Conservation (phyloP, 2,329 filamentous ascomycete genomes). For the Arthrobotrys entomopaga region DNA sequence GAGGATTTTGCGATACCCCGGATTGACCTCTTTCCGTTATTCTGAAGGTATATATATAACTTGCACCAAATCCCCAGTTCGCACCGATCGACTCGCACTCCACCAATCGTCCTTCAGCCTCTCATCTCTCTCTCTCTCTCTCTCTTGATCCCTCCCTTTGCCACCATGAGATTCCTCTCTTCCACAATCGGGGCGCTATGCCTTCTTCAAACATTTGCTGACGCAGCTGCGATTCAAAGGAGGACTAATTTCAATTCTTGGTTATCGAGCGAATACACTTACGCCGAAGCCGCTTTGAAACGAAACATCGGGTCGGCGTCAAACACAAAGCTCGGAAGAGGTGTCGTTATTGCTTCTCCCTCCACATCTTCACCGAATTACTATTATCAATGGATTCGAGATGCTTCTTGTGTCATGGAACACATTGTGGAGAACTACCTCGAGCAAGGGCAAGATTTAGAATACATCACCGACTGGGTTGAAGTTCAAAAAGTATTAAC, state of each 20-base stretch:
- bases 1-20: neutral
- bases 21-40: neutral
- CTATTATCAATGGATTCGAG: slow-evolving; percentile 65
- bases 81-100: neutral
- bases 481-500: slow-evolving; percentile 29
- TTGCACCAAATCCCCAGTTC: neutral
- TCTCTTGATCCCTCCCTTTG: neutral
- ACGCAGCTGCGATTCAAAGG: slow-evolving; percentile 25
- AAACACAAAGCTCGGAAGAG: slow-evolving; percentile 55
- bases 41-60: slow-evolving; percentile 35
- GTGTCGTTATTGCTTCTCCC: slow-evolving; percentile 64
- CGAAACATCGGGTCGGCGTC: slow-evolving; percentile 41
- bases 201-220: slow-evolving; percentile 8
- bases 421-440: slow-evolving; percentile 63
- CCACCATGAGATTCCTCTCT: slow-evolving; percentile 38
- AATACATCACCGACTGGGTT: slow-evolving; percentile 52
- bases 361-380: slow-evolving; percentile 63
- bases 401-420: slow-evolving; percentile 64
- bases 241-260: slow-evolving; percentile 22
- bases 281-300: slow-evolving; percentile 46
- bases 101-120: slow-evolving; percentile 15
- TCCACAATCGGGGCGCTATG: slow-evolving; percentile 26
- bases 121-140: neutral
- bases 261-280: slow-evolving; percentile 28
- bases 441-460: slow-evolving; percentile 54